phyloP scores from a whole-genome alignment of 2,329 filamentous ascomycete species.

The Penicillium sp. region DNA sequence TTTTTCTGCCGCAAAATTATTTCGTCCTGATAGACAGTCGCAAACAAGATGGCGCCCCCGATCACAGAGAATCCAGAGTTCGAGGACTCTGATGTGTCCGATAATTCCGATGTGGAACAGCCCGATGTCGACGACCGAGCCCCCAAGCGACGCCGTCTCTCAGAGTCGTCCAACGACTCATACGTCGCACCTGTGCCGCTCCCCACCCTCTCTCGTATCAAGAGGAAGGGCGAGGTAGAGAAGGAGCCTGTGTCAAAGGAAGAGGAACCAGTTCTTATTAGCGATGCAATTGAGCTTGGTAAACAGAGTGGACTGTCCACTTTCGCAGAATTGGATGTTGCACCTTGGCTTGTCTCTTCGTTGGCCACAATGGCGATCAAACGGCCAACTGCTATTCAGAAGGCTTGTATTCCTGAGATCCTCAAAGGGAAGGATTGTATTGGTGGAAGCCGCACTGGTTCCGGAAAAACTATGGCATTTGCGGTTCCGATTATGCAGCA shows the following conservation, averaged over 20 bases:
- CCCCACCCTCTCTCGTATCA: constrained; percentile 42
- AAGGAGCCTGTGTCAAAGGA: constrained; percentile 18
- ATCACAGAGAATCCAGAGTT: constrained; percentile 21
- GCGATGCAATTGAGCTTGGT: constrained; percentile 41
- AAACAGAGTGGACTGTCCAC: constrained; percentile 50
- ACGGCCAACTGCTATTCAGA: constrained; percentile 87
- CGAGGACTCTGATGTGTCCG: constrained; percentile 26
- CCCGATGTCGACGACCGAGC: constrained; percentile 29
- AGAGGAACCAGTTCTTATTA: constrained; percentile 39
- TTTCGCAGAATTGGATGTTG: constrained; percentile 70
- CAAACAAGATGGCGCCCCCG: constrained; percentile 30
- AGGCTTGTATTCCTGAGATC: constrained; percentile 88
- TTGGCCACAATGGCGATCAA: constrained; percentile 76
- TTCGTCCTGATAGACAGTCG: constrained; percentile 20
- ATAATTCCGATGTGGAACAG: constrained; percentile 19
- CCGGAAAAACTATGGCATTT: constrained; percentile 95
- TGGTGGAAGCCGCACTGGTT: constrained; percentile 89
- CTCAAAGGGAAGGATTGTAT: constrained; percentile 90
- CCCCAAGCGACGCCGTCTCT: constrained; percentile 41
- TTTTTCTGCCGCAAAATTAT: constrained; percentile 36
- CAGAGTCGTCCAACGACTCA: constrained; percentile 36
- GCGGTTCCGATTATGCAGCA: constrained; percentile 89
- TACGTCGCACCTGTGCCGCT: constrained; percentile 36
- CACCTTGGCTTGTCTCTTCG: constrained; percentile 84
- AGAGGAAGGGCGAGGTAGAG: constrained; percentile 33